Percentiles rank a stretch among this genome's conserved stretches.
Evolutionary conservation across 352 stramenopile genomes (phyloP).

Genomic region (Aphanomyces euteiches): DNA sequence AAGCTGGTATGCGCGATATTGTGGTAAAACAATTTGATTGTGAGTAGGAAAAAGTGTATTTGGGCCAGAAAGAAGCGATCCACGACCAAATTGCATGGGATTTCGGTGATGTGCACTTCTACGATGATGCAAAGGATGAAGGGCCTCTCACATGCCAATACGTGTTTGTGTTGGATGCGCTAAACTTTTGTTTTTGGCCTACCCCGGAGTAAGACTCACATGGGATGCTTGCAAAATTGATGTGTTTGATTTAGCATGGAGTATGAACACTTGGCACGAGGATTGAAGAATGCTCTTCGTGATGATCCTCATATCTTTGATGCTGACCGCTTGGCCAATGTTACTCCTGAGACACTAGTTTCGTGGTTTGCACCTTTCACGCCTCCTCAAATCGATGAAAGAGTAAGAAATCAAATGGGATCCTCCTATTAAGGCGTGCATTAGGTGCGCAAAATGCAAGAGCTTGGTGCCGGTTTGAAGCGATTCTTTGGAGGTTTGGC

Average conservation of each 20-base stretch:
- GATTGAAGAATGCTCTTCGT: constrained; percentile 65
- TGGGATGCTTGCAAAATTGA: constrained; percentile 16
- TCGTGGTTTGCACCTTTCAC: constrained; percentile 66
- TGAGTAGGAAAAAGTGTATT: constrained; percentile 12
- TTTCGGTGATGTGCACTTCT: constrained; percentile 81
- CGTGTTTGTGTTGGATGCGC: constrained; percentile 81
- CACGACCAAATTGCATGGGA: constrained; percentile 61
- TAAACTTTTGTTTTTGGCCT: constrained; percentile 92
- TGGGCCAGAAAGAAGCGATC: constrained; percentile 36
- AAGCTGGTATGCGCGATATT: constrained; percentile 43
- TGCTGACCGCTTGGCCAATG: constrained; percentile 42
- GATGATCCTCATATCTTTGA: constrained; percentile 55
- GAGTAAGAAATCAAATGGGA: constrained; percentile 25
- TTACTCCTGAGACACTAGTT: constrained; percentile 44
- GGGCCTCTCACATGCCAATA: constrained; percentile 81
- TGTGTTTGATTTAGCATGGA: constrained; percentile 53
- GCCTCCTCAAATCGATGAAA: constrained; percentile 57
- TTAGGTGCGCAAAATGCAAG: constrained; percentile 47
- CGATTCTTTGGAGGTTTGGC: constrained; percentile 48
- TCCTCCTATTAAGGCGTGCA: neutral
- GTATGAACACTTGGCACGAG: constrained; percentile 80
- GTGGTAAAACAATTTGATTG: neutral
- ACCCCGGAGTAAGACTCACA: constrained; percentile 47
- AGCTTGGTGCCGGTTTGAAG: constrained; percentile 51
- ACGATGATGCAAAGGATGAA: constrained; percentile 54